Base-by-base conservation (phyloP, 2,329 filamentous ascomycete species). In the Rhynchosporium agropyri region DNA sequence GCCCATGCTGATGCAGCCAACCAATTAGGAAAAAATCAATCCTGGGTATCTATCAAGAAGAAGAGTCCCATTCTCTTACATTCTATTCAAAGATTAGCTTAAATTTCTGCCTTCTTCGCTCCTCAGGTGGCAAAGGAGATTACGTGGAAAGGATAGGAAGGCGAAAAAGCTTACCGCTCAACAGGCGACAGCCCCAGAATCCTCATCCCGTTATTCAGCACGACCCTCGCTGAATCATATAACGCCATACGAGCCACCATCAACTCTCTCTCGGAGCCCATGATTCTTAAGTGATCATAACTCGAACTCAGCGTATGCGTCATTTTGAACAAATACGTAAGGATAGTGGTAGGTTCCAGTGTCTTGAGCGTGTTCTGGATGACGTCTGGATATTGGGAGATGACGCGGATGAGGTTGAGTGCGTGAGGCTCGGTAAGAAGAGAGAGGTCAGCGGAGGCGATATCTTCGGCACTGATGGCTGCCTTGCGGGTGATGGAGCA, bases 371-470 rank as follows among this genome's bases (percentile, higher is more conserved):
- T 93, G 77, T 94, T 94, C 73, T 89, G 81, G 63, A 96, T 86
- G 4, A 92, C 89, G 71, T 96, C 92, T 2, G 92, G 92, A 84
- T 90, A 96, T 74, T 92, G 89, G 8, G 88, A 83, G n/a, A 96
- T 82, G 51, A 90, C 82, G 38, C 92, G 86, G 67, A 92, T 82
- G 45, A 94, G 81, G 70, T 92, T 87, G 54, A 87, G 76, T 28
- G 90, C 91, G 73, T 92, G 89, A 45, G 84, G 78, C 77, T 92
- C 90, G 0, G 80, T 85, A 36, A 94, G 83, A 48, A 92, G 83
- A 10, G 81, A 81, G 57, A 90, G 79, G 74, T 94, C 84, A 26
- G 89, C 88, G 12, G 77, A 79, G 10, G 79, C 78, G 36, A 94
- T 79, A 9, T 89, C 84, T 58, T 83, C 81, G 5, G 80, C 76